These are phyloP conservation scores for Aspergillus sp. DNA, from an alignment of 2,329 filamentous ascomycete species.

Conservation along the genomic window DNA sequence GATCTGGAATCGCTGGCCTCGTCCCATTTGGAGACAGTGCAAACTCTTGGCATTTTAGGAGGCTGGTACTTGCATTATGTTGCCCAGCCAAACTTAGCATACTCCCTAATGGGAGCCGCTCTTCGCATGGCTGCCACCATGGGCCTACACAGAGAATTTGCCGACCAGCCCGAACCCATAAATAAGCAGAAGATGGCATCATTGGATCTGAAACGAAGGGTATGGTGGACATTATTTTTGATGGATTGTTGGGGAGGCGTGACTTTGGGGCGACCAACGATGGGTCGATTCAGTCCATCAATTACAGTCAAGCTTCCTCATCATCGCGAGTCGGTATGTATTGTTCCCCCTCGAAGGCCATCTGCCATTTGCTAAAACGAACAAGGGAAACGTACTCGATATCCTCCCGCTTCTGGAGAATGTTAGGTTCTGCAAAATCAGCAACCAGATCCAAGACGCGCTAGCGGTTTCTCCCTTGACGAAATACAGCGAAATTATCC, in stretches of 20 bases:
- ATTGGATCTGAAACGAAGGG: constrained; percentile 63
- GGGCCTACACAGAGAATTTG: constrained; percentile 67
- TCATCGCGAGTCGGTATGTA: constrained; percentile 41
- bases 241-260: constrained; percentile 73
- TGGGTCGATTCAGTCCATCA: constrained; percentile 66
- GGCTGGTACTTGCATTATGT: constrained; percentile 78
- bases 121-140: constrained; percentile 73
- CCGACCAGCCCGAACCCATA: constrained; percentile 43
- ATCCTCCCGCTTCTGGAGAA: constrained; percentile 73
- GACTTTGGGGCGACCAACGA: constrained; percentile 68
- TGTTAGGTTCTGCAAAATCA: constrained; percentile 76
- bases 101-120: constrained; percentile 69
- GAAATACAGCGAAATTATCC: constrained; percentile 63
- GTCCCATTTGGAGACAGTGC: constrained; percentile 70
- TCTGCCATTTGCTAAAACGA: constrained; percentile 25
- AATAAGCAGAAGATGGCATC: constrained; percentile 50
- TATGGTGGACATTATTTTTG: constrained; percentile 75
- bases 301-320: constrained; percentile 66
- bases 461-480: constrained; percentile 69
- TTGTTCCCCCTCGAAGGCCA: constrained; percentile 28
- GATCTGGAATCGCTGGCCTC: constrained; percentile 67
- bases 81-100: constrained; percentile 74
- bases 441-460: constrained; percentile 73
- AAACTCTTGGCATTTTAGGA: constrained; percentile 69
- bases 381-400: constrained; percentile 60